phyloP scores from a whole-genome alignment of 441 rosid genomes.

The Eutrema salsugineum region DNA sequence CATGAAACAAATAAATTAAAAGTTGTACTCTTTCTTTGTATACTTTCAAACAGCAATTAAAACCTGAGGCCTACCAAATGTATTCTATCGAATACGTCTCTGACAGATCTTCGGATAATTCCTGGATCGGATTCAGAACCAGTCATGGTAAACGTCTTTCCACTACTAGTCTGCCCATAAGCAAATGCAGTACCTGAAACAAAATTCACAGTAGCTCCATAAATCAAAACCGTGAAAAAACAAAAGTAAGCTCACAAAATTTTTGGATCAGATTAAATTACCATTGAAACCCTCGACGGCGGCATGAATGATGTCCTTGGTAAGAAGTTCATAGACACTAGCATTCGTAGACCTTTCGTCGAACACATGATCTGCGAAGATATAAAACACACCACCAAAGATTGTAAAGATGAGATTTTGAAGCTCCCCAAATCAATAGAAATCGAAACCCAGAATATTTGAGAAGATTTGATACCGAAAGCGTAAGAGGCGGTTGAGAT shows the following conservation, averaged over 20 bases:
- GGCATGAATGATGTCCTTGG: conserved; percentile 69
- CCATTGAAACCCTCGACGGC: conserved; percentile 88
- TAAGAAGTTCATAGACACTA: conserved; percentile 72
- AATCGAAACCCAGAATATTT: neutral
- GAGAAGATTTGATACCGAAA: conserved; percentile 49
- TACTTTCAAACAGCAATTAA: conserved; percentile 37
- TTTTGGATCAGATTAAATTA: conserved; percentile 7
- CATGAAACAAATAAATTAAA: conserved; percentile 14
- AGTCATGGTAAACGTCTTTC: conserved; percentile 93
- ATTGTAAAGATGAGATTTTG: neutral
- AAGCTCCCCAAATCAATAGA: neutral
- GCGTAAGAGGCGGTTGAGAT: conserved; percentile 64
- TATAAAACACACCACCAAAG: neutral
- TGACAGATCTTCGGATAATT: conserved; percentile 69
- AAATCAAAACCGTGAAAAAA: neutral
- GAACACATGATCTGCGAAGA: conserved; percentile 67
- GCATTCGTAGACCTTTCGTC: conserved; percentile 66
- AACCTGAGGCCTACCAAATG: conserved; percentile 35
- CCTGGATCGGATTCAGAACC: conserved; percentile 78
- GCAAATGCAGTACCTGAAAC: conserved; percentile 84
- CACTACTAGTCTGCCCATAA: conserved; percentile 97
- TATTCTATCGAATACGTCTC: conserved; percentile 60
- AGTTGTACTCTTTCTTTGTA: conserved; percentile 22
- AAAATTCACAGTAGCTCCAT: neutral
- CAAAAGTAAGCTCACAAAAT: neutral